Evolutionary conservation across 148 eudicot species (phyloP).

Genomic region (Rhododendron kiyosumense): DNA sequence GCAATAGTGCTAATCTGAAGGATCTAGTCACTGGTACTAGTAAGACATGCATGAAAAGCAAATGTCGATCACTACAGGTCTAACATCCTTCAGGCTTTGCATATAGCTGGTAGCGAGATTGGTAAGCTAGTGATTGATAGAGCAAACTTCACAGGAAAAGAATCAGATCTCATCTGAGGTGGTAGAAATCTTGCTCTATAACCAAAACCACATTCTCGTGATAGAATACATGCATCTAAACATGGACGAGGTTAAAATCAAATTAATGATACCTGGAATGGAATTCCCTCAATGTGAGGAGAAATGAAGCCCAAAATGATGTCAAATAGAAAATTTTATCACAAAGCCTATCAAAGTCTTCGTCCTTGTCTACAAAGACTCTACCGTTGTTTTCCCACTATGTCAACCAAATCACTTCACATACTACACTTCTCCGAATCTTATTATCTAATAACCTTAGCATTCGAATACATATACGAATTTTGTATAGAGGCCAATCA

Average conservation of each 20-base stretch:
- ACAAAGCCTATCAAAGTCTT: neutral
- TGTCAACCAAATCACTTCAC: neutral
- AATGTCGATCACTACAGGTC: neutral
- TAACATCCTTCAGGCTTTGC: neutral
- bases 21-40: neutral
- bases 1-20: neutral
- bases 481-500: neutral
- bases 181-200: neutral
- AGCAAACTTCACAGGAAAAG: neutral
- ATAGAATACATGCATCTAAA: neutral
- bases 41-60: neutral
- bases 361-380: neutral
- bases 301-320: neutral
- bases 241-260: neutral
- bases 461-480: neutral
- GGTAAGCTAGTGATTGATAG: neutral
- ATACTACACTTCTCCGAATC: neutral
- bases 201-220: neutral
- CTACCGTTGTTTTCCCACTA: neutral
- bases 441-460: neutral
- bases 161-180: neutral
- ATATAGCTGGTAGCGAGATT: neutral
- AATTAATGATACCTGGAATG: neutral
- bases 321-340: neutral
- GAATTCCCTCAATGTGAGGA: neutral